Conservation (phyloP, 2,329 filamentous ascomycete species). For the Alternaria triticimaculans region DNA sequence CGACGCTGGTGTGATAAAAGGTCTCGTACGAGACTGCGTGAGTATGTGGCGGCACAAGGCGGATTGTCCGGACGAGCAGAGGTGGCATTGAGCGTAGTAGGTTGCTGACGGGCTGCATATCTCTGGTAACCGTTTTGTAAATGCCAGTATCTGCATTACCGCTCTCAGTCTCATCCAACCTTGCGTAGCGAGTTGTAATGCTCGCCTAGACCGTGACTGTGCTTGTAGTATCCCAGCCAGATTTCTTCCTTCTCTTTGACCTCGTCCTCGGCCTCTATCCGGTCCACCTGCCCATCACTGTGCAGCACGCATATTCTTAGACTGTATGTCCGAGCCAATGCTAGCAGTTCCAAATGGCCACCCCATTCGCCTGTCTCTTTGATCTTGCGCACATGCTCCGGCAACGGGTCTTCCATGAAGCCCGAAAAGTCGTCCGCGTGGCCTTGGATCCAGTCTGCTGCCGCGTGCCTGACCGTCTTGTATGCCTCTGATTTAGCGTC, state of each 20-base stretch:
- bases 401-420: constrained; percentile 83
- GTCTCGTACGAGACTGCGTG: constrained; percentile 59
- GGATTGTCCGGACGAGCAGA: constrained; percentile 5
- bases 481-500: constrained; percentile 55
- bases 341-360: constrained; percentile 86
- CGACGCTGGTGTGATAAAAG: constrained; percentile 52
- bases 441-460: constrained; percentile 76
- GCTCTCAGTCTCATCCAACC: constrained; percentile 25
- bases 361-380: constrained; percentile 94
- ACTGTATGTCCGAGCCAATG: constrained; percentile 79
- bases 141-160: no score
- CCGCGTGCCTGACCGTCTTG: constrained; percentile 70
- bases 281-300: constrained; percentile 77
- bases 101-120: no score
- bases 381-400: constrained; percentile 76
- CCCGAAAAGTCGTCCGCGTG: constrained; percentile 83
- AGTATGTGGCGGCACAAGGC: constrained; percentile 55
- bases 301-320: constrained; percentile 86
- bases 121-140: no score
- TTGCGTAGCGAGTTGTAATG: constrained; percentile 88
- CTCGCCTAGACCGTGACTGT: constrained; percentile 92
- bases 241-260: constrained; percentile 63
- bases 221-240: constrained; percentile 94
- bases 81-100: constrained; percentile 5
- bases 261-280: constrained; percentile 64